phyloP scores from a whole-genome alignment of 768 basidiomycete species.

The Tricholoma sp. region DNA sequence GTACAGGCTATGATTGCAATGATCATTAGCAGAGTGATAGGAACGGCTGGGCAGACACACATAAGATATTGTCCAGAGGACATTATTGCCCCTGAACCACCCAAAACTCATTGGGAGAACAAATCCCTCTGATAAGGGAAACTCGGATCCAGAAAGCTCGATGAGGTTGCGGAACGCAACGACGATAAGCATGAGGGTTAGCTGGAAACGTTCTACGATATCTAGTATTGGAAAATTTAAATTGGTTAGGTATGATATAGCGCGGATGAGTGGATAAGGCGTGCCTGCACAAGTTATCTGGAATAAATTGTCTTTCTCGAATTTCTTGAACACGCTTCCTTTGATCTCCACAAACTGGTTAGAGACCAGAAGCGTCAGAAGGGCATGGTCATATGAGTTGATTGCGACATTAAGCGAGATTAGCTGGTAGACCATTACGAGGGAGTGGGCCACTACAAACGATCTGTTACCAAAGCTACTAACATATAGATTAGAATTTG shows the following conservation, averaged over 20 bases:
- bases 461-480: not conserved
- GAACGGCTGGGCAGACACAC: constrained; percentile 38
- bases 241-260: not conserved
- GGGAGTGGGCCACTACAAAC: constrained; percentile 69
- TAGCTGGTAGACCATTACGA: constrained; percentile 96
- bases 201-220: constrained; percentile 95
- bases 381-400: constrained; percentile 95
- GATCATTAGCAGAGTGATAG: not conserved
- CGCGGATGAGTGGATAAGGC: constrained; percentile 10
- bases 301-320: constrained; percentile 97
- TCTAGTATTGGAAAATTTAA: constrained; percentile 40
- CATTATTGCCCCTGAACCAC: constrained; percentile 75
- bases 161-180: constrained; percentile 95
- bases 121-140: constrained; percentile 69
- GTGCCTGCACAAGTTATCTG: constrained; percentile 96
- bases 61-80: constrained; percentile 86
- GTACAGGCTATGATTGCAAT: constrained; percentile 59
- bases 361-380: constrained; percentile 89
- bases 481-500: not conserved
- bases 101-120: constrained; percentile 80
- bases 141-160: constrained; percentile 87
- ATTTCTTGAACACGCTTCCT: constrained; percentile 98
- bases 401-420: constrained; percentile 95
- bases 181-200: constrained; percentile 83
- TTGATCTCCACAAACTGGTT: constrained; percentile 99